Evolutionary conservation across 345 rosid species (phyloP), one percentile per base, ranked within the genome.

Genomic region (Gossypium bickii): DNA sequence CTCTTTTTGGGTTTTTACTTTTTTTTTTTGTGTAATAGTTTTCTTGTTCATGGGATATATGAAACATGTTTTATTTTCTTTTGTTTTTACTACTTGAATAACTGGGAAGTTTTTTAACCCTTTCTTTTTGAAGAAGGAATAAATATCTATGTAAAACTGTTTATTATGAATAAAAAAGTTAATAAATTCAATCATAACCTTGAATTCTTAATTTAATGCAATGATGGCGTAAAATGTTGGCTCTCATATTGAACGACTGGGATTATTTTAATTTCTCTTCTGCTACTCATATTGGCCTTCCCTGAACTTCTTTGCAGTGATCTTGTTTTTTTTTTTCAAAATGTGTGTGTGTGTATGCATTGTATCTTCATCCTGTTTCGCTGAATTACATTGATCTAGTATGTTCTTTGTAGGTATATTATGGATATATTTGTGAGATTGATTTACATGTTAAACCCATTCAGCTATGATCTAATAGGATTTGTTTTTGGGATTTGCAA

Each of bases 371-470:
- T 44, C 18, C 56, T 59, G 51, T 53, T 57, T 58, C 71, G 85
- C 83, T 4, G 7, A 34, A 5, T 34, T 34, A 5, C 41, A 34
- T 34, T 34, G 7, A 34, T 34, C 41, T 34, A 5, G 41, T 34
- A 34, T 34, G 41, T 34, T 34, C 41, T 34, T 34, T 34, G 41
- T 5, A 34, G 7, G 41, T 59, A 92, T 93, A 22, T 94, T 94
- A 56, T 69, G 76, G 57, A 92, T 86, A 24, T 97, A 73, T 94
- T 93, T 0, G 34, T 72, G 1, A 94, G 89, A 22, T 89, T 88
- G 74, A 94, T 90, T 34, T 88, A 89, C 13, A 87, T 85, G 71
- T 85, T 59, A 25, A 4, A 59, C 9, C 64, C 17, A 25, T 61
- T 15, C 44, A 27, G 2, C 43, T 27, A 15, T 2, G 6, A 34